Evolutionary conservation across 345 rosid species (phyloP).

Genomic region (Syzygium oleosum): DNA sequence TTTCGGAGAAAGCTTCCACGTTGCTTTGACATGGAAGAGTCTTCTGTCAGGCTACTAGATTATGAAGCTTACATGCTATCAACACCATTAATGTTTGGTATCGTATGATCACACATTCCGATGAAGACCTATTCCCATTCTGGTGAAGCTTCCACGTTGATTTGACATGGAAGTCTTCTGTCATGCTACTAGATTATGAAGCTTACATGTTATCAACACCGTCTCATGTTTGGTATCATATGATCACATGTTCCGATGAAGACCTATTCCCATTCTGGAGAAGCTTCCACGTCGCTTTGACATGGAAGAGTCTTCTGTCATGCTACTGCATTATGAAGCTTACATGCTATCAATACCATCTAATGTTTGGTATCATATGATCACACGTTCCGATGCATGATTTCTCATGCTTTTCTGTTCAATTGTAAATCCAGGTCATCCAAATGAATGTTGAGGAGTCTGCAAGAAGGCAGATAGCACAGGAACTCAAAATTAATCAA

Average conservation of each 20-base stretch:
- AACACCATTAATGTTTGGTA: not conserved
- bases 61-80: not conserved
- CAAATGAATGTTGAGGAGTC: constrained; percentile 74
- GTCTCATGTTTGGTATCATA: not conserved
- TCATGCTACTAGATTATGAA: not conserved
- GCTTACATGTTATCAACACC: not conserved
- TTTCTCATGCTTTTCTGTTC: not conserved
- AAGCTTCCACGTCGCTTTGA: not conserved
- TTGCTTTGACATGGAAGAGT: not conserved
- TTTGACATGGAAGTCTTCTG: not conserved
- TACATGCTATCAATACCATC: not conserved
- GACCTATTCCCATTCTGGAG: not conserved
- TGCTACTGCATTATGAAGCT: not conserved
- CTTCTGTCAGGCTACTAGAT: not conserved
- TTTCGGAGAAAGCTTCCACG: not conserved
- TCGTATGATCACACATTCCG: not conserved
- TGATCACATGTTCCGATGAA: not conserved
- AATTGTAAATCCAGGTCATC: constrained; percentile 37
- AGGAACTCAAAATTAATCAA: constrained; percentile 77
- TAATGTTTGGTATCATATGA: not conserved
- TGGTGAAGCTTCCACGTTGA: not conserved
- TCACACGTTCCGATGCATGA: not conserved
- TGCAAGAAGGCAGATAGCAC: constrained; percentile 53
- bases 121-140: not conserved
- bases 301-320: not conserved